Conservation (phyloP, 1,139 yeast genomes). For the Candida glucosophila region DNA sequence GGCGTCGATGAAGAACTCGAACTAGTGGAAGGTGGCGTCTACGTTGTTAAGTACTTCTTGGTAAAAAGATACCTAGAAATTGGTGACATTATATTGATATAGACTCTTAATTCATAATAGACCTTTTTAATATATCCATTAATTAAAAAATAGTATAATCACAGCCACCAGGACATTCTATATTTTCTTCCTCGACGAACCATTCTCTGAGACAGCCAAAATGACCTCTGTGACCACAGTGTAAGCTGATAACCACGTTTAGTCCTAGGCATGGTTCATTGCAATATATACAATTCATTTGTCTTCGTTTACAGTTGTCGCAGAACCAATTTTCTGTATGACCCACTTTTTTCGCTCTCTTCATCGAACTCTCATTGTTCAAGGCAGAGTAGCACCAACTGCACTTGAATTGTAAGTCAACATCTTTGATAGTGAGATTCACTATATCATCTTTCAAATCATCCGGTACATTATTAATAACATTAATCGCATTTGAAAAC, state of each 20-base stretch:
- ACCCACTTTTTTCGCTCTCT: slow-evolving; percentile 12
- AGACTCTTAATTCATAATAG: too few relatives aligned
- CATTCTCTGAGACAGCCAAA: slow-evolving; percentile 71
- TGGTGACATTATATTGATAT: slow-evolving; percentile 39
- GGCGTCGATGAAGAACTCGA: slow-evolving; percentile 62
- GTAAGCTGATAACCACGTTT: slow-evolving; percentile 51
- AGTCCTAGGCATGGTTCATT: slow-evolving; percentile 71
- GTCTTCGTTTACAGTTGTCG: slow-evolving; percentile 53
- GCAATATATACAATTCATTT: slow-evolving; percentile 73
- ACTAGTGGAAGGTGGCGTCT: slow-evolving; percentile 58
- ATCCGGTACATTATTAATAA: slow-evolving; percentile 40
- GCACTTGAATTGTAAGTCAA: slow-evolving; percentile 60
- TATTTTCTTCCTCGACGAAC: slow-evolving; percentile 58
- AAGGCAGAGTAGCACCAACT: slow-evolving; percentile 57
- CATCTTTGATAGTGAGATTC: slow-evolving; percentile 41
- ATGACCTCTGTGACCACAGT: slow-evolving; percentile 88
- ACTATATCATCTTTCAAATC: slow-evolving; percentile 30
- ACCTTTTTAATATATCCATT: too few relatives aligned
- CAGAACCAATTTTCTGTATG: slow-evolving; percentile 79
- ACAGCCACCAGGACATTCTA: slow-evolving; percentile 81
- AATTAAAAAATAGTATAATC: slow-evolving; percentile 11
- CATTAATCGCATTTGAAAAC: slow-evolving; percentile 51
- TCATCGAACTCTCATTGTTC: slow-evolving; percentile 53
- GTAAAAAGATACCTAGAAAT: slow-evolving; percentile 29
- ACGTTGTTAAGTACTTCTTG: slow-evolving; percentile 62